Base-by-base conservation (phyloP, 257 asterid genomes). In the Penstemon eatonii region DNA sequence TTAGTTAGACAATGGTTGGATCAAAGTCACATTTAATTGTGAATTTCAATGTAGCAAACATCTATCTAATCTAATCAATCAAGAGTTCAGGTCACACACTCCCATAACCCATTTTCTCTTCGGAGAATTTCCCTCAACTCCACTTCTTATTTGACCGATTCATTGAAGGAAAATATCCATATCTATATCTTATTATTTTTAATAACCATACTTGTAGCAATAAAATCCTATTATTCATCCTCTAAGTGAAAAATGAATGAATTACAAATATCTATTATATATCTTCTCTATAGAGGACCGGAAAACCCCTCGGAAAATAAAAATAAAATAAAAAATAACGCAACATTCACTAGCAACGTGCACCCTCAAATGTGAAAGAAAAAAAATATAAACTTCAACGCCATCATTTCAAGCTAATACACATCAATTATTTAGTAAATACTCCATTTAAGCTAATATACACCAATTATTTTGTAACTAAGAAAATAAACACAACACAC, bases 121-220 rank as follows among this genome's bases (percentile, higher is more conserved):
- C 15, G 55, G 15, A 12, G 13, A 50, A 50, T 50, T 50, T 4
- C 55, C 11, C 10, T 50, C 13, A 50, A 50, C 55, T 50, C 10
- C 55, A 50, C 55, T 44, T 44, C 1, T 44, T 44, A 44, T 44
- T 44, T n/a, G 57, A 52, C 15, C 57, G 15, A 52, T 52, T 52
- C 6, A 15, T 52, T 52, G 57, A 52, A 52, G 57, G 57, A 45
- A 58, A 58, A 58, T 58, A 58, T 52, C 19, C 43, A 58, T 37
- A 58, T 38, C 42, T 8, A 58, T 58, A 19, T 37, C 18, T 58
- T 58, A 58, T 58, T 58, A 58, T 58, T 38, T 58, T 58, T 18
- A 58, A 10, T 58, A 38, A 37, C 45, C 63, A 58, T 38, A 58
- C 63, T 58, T 58, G 6, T 54, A 7, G 59, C 59, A 54, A 54